These are phyloP conservation scores for Tinospora cordifolia DNA, from an alignment of 164 flowering plant species.

Conservation along the genomic window DNA sequence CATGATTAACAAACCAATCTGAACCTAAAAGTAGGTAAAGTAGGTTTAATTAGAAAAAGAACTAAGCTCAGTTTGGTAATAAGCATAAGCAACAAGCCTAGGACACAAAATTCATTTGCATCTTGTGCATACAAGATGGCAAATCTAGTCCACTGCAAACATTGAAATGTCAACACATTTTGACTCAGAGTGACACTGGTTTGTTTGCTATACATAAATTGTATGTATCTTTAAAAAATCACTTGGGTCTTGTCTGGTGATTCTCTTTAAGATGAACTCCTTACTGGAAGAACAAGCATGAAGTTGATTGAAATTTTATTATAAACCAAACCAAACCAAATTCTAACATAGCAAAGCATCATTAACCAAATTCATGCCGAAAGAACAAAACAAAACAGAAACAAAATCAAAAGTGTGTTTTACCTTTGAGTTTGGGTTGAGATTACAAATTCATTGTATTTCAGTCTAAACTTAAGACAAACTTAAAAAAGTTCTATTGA, in stretches of 20 bases:
- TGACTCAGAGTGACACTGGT: neutral
- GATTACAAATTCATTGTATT: neutral
- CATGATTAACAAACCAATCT: neutral
- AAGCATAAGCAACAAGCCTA: neutral
- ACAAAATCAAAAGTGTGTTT: neutral
- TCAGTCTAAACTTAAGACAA: neutral
- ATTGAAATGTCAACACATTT: neutral
- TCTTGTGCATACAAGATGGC: neutral
- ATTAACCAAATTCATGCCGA: neutral
- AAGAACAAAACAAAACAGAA: too few relatives aligned
- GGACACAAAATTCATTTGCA: neutral
- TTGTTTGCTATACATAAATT: neutral
- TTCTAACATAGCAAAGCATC: neutral
- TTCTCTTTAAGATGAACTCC: neutral
- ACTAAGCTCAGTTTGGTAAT: neutral
- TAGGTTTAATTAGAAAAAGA: neutral
- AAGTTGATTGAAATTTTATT: neutral
- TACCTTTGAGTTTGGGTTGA: neutral
- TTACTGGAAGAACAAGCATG: neutral
- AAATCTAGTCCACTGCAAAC: neutral
- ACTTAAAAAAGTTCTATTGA: neutral
- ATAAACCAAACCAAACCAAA: neutral
- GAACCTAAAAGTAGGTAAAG: neutral
- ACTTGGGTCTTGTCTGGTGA: neutral
- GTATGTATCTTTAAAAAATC: neutral